Percentiles rank a stretch among this genome's conserved stretches.
phyloP scores from a whole-genome alignment of 164 flowering plant species.

The Dillenia suffruticosa region DNA sequence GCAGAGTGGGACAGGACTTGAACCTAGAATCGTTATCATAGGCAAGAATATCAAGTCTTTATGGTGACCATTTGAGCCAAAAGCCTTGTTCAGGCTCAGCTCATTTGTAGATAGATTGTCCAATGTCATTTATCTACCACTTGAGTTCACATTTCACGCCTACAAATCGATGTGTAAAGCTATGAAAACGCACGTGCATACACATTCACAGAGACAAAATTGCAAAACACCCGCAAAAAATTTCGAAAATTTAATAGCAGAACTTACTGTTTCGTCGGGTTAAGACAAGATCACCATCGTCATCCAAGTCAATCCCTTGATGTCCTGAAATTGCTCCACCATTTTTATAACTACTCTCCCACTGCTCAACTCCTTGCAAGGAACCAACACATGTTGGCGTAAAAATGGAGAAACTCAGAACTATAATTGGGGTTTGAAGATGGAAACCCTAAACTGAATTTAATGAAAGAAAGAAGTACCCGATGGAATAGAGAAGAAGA shows the following conservation, averaged over 20 bases:
- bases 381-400: neutral
- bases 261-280: slow-evolving; percentile 58
- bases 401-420: too few relatives aligned
- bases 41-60: too few relatives aligned
- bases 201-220: neutral
- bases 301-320: slow-evolving; percentile 37
- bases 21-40: too few relatives aligned
- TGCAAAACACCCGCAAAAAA: neutral
- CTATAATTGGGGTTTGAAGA: neutral
- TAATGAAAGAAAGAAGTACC: slow-evolving; percentile 19
- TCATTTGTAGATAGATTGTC: too few relatives aligned
- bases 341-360: slow-evolving; percentile 2
- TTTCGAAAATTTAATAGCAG: neutral
- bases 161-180: too few relatives aligned
- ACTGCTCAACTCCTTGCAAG: neutral
- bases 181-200: too few relatives aligned
- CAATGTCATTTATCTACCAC: too few relatives aligned
- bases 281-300: slow-evolving; percentile 83
- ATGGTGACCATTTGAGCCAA: too few relatives aligned
- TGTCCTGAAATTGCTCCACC: slow-evolving; percentile 20
- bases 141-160: too few relatives aligned
- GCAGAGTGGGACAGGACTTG: too few relatives aligned
- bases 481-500: slow-evolving; percentile 56
- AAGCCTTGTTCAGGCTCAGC: too few relatives aligned
- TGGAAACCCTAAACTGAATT: neutral